Percentiles rank a stretch among this genome's conserved stretches.
phyloP scores from a whole-genome alignment of 2,329 filamentous ascomycete species.

The Curvularia eragrostidis region DNA sequence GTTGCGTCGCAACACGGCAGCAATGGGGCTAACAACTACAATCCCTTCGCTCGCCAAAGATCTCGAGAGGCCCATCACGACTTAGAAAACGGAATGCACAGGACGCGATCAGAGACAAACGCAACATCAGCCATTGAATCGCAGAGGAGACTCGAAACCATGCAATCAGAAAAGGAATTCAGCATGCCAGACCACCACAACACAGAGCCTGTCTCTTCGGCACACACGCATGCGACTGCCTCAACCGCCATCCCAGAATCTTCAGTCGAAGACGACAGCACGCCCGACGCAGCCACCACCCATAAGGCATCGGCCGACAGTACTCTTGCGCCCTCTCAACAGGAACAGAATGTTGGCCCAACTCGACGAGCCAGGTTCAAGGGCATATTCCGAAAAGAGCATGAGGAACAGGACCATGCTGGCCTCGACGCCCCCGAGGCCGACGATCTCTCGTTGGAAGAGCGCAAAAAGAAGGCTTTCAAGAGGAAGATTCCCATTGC shows the following conservation, averaged over 20 bases:
- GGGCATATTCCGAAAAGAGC: constrained; percentile 39
- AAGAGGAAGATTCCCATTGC: constrained; percentile 47
- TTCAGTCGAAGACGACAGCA: constrained; percentile 17
- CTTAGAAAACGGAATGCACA: constrained; percentile 36
- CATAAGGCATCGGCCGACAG: constrained; percentile 34
- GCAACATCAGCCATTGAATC: constrained; percentile 34
- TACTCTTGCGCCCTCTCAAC: constrained; percentile 26
- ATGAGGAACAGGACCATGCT: constrained; percentile 24
- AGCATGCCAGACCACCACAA: constrained; percentile 36
- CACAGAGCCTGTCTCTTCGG: constrained; percentile 35
- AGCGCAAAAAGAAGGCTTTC: constrained; percentile 39
- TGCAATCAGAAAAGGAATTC: constrained; percentile 40
- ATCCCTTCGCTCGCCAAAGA: constrained; percentile 43
- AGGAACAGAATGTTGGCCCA: constrained; percentile 20
- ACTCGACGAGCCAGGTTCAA: constrained; percentile 43
- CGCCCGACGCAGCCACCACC: constrained; percentile 16
- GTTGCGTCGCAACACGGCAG: constrained; percentile 38
- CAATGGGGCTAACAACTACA: constrained; percentile 39
- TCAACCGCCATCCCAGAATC: constrained; percentile 17
- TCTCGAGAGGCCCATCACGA: constrained; percentile 37
- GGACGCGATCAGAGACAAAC: constrained; percentile 35
- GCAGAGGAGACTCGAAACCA: constrained; percentile 32
- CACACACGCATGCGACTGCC: constrained; percentile 27
- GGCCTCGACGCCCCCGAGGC: constrained; percentile 28
- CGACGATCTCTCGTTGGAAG: constrained; percentile 38